Conservation (phyloP, 2,329 filamentous ascomycete genomes). For the Fonsecaea pedrosoi region DNA sequence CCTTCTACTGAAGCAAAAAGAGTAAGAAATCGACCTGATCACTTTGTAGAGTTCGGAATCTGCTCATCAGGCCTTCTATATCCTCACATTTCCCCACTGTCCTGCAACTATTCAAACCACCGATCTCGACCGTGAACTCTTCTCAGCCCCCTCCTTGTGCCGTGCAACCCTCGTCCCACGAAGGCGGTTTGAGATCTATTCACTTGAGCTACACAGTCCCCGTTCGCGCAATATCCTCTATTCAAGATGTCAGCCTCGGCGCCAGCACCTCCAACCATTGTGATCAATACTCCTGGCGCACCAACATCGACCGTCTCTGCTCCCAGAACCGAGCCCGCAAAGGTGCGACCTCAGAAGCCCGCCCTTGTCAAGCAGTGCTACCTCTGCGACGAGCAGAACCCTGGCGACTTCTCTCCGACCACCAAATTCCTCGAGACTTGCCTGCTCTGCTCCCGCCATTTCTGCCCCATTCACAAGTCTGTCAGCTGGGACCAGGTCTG, state of each 20-base stretch:
- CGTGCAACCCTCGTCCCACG: background rate
- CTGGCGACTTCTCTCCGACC: constrained; percentile 40
- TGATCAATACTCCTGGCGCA: constrained; percentile 35
- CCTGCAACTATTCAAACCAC: constrained; percentile 4
- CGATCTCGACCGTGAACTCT: background rate
- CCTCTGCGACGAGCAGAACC: constrained; percentile 42
- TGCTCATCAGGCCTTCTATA: constrained; percentile 2
- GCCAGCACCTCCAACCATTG: constrained; percentile 35
- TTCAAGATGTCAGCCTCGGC: constrained; percentile 26
- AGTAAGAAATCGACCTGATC: constrained; percentile 16
- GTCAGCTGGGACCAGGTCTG: constrained; percentile 36
- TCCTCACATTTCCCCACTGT: constrained; percentile 1
- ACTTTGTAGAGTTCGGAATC: background rate
- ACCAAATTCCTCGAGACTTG: constrained; percentile 40
- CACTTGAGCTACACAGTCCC: constrained; percentile 7
- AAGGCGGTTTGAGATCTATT: background rate
- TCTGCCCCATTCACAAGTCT: constrained; percentile 40
- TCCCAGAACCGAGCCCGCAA: constrained; percentile 9
- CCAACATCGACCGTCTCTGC: constrained; percentile 27
- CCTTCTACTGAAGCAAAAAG: constrained; percentile 1
- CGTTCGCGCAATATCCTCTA: constrained; percentile 17
- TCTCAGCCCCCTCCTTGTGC: background rate
- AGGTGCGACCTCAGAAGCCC: constrained; percentile 25
- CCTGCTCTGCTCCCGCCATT: constrained; percentile 38
- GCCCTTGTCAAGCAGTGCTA: constrained; percentile 37